These are phyloP conservation scores for Groenewaldozyma salmanticensis DNA, from an alignment of 805 yeast species.

Conservation along the genomic window DNA sequence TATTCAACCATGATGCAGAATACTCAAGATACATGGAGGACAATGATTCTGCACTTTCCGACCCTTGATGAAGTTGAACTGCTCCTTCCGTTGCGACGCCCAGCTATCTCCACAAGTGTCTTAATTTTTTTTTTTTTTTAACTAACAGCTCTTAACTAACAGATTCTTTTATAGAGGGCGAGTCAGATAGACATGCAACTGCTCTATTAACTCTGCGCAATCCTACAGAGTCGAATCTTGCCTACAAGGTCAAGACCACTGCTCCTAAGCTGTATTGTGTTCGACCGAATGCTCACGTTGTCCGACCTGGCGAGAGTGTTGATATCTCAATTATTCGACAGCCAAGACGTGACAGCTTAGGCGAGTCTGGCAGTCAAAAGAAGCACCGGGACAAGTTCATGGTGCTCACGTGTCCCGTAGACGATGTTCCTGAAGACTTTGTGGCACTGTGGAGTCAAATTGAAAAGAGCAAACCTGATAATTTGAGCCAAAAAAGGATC, in stretches of 20 bases:
- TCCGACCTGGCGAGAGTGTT: conserved; percentile 63
- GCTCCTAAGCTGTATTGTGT: conserved; percentile 95
- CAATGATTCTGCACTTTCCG: no score
- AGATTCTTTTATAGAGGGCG: not conserved
- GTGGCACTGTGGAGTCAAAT: conserved; percentile 62
- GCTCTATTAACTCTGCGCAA: not conserved
- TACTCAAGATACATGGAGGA: no score
- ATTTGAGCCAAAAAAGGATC: not conserved
- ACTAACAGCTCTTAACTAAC: no score
- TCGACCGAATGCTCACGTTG: conserved; percentile 83
- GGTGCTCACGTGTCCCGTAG: conserved; percentile 73
- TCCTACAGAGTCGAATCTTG: conserved; percentile 50
- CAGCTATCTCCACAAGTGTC: no score
- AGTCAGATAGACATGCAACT: not conserved
- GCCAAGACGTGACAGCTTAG: conserved; percentile 67
- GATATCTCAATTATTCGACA: conserved; percentile 75
- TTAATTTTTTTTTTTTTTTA: no score
- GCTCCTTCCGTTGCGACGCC: no score
- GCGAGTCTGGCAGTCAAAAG: conserved; percentile 35
- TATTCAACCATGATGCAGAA: not conserved
- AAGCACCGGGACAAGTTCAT: conserved; percentile 89
- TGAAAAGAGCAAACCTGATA: conserved; percentile 33
- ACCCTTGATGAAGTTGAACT: no score
- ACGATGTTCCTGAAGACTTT: conserved; percentile 37
- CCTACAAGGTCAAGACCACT: conserved; percentile 95